Percentiles rank a stretch among this genome's conserved stretches.
Evolutionary conservation across 164 flowering plant genomes (phyloP).

Genomic region (grape (Vitis vinifera)): ASM3070453v1 NC_081812.1:16568001-16568500

Average conservation of each 20-base stretch:
- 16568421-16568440: neutral
- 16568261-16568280: conserved; percentile 91
- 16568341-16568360: neutral
- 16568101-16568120: conserved; percentile 78
- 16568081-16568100: conserved; percentile 68
- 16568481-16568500: too few species aligned
- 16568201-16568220: conserved; percentile 73
- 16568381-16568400: too few species aligned
- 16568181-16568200: conserved; percentile 34
- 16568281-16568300: conserved; percentile 81
- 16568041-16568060: conserved; percentile 44
- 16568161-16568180: conserved; percentile 46
- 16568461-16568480: too few species aligned
- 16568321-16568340: conserved; percentile 5
- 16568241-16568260: conserved; percentile 88
- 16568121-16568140: conserved; percentile 90
- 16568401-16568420: too few species aligned
- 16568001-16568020: conserved; percentile 45
- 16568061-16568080: conserved; percentile 65
- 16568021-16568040: conserved; percentile 52
- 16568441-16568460: too few species aligned
- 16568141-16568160: conserved; percentile 77
- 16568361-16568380: neutral
- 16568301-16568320: conserved; percentile 36
- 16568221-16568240: conserved; percentile 70